Evolutionary conservation across 176 grass and related monocot species (phyloP), one percentile per base, ranked within the genome.

Genomic region (Ensete glaucum): DNA sequence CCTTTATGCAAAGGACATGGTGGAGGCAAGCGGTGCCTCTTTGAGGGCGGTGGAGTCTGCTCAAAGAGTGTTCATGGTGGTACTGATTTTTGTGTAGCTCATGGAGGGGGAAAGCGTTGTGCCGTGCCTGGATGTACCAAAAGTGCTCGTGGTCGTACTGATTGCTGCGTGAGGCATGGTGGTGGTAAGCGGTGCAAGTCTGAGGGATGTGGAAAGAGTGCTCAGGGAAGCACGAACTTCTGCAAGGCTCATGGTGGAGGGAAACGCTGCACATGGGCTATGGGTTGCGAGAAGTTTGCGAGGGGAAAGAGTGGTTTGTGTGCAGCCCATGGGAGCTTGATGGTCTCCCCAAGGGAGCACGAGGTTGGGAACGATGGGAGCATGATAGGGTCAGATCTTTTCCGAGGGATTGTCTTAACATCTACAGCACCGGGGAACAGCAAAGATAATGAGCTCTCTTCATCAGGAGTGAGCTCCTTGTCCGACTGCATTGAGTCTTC

Each of bases 11-110:
- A 96, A 76, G 89, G 85, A 8, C 92, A 96, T 56, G 92, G 92
- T 0, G 92, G 92, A 0, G 92, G 89, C 11, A 96, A 96, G 81
- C 82, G 92, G 50, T 96, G 92, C 73, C 92, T 90, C 73, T 92
- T 86, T 9, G 79, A 96, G 74, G 92, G 89, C 43, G 92, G 79
- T 11, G 85, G 81, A n/a, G 11, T 80, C 13, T 96, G 92, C 52
- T 83, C 89, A 12, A 96, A 96, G 83, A 92, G 89, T 20, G 89
- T 96, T 62, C 92, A 96, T 51, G 92, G 92, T 0, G 85, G 92
- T 3, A 96, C 92, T 19, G 86, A 79, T 85, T 96, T 86, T 80
- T 92, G 89, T 29, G 92, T 96, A 24, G 89, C 87, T 9, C 92
- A 96, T 52, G 89, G 93, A 73, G 93, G 93, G 0, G 89, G 93